phyloP scores from a whole-genome alignment of 768 basidiomycete species.

The Lactarius tabidus region DNA sequence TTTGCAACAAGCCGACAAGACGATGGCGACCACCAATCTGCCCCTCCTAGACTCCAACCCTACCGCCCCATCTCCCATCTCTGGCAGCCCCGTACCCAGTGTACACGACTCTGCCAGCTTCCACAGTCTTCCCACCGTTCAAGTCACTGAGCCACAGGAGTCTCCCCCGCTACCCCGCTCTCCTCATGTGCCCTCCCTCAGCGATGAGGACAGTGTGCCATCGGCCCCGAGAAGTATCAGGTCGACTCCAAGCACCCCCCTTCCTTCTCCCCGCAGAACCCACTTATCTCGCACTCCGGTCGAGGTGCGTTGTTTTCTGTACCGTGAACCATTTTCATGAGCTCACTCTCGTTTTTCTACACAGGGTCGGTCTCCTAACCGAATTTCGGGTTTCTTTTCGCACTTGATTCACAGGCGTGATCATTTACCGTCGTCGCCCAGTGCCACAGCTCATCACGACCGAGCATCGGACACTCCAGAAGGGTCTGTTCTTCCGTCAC shows the following conservation, averaged over 20 bases:
- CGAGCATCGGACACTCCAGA: constrained; percentile 26
- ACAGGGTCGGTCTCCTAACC: constrained; percentile 60
- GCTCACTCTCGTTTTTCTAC: background rate
- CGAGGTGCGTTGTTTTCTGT: constrained; percentile 48
- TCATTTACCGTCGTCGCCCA: constrained; percentile 31
- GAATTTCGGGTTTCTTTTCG: constrained; percentile 83
- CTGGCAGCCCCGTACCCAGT: constrained; percentile 34
- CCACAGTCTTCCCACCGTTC: constrained; percentile 55
- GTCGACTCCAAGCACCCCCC: constrained; percentile 3
- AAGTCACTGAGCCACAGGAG: constrained; percentile 42
- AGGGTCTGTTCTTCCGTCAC: constrained; percentile 40
- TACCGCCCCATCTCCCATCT: constrained; percentile 38
- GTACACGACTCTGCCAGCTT: constrained; percentile 50
- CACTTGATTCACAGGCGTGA: constrained; percentile 75
- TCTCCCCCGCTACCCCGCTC: constrained; percentile 35
- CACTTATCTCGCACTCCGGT: constrained; percentile 25
- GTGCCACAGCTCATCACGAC: constrained; percentile 23
- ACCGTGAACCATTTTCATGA: background rate
- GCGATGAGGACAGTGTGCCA: constrained; percentile 21
- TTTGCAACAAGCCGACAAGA: constrained; percentile 17
- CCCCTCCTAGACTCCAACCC: constrained; percentile 33
- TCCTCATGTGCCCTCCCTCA: constrained; percentile 24
- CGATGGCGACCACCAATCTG: constrained; percentile 2
- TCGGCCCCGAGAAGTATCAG: constrained; percentile 25
- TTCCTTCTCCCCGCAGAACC: constrained; percentile 12